Evolutionary conservation across 2,329 filamentous ascomycete species (phyloP), one percentile per base, ranked within the genome.

Genomic region (Colletotrichum filicis): DNA sequence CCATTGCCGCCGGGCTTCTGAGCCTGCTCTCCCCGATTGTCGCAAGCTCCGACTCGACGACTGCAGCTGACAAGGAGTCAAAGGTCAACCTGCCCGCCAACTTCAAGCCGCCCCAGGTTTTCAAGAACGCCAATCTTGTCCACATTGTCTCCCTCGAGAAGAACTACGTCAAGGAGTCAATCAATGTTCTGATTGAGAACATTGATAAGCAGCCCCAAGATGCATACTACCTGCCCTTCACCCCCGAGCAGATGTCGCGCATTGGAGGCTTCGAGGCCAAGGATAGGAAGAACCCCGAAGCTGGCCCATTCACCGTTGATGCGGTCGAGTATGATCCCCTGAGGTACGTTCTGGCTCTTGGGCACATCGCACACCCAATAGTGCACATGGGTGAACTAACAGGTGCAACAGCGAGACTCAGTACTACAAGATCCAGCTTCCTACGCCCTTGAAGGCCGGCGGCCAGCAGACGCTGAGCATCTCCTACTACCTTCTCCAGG

Each of bases 141-240:
- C 94, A 97, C 79, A 92, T 93, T 76, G 92, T 97, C 80, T 98
- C 97, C 77, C 85, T 98, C 71, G 96, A 98, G 84, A 98, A 98
- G 88, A 94, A 92, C 77, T 98, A 97, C 79, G 92, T 92, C 68
- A 92, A 95, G 80, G 96, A 98, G 84, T 93, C 92, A 16, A 91
- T 98, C 87, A 98, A 98, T 84, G 92, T 98, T n/a, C 88, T 97
- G 64, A 91, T 99, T 75, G 93, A 98, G 86, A 99, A 99, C 82
- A 87, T 94, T 76, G 94, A 93, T 79, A 88, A 89, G 74, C 86
- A 92, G 76, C 89, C 95, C 22, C 95, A 98, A 81, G 90, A 91
- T 81, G 93, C 97, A 83, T 99, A 99, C 88, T 98, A 93, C 83
- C 79, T 99, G 66, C 94, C 95, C 4, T 97, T 99, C 81, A 92